These are phyloP conservation scores for Eragrostis tef DNA, from an alignment of 202 grass and related monocot genomes.

Conservation along the genomic window DNA sequence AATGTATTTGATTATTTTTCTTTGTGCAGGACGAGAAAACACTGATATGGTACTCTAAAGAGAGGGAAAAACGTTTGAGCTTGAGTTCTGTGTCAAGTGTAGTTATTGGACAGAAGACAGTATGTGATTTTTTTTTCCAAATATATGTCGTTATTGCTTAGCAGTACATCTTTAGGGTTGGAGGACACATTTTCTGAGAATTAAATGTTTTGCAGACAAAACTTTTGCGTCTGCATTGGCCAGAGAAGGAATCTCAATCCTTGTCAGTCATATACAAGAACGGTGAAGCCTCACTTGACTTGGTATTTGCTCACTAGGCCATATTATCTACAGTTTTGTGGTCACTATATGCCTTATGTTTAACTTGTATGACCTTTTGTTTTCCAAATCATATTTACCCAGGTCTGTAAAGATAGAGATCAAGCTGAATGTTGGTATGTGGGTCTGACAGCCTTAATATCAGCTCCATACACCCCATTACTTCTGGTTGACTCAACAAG, in stretches of 20 bases:
- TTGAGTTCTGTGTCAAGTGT: slow-evolving; percentile 74
- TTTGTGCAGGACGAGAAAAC: slow-evolving; percentile 80
- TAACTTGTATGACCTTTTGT: slow-evolving; percentile 8
- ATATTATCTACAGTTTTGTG: slow-evolving; percentile 4
- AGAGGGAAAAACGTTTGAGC: slow-evolving; percentile 75
- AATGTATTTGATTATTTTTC: slow-evolving; percentile 22
- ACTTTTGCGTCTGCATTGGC: slow-evolving; percentile 69
- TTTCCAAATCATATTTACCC: slow-evolving; percentile 33
- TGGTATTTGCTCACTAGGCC: slow-evolving; percentile 62
- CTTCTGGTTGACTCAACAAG: slow-evolving; percentile 66
- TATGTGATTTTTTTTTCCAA: slow-evolving; percentile 61
- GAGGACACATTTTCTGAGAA: slow-evolving; percentile 25
- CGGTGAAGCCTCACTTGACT: slow-evolving; percentile 83
- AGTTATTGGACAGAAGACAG: slow-evolving; percentile 83
- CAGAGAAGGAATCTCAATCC: slow-evolving; percentile 85
- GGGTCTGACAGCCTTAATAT: slow-evolving; percentile 69
- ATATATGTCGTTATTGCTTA: too few relatives aligned
- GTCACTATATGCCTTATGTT: slow-evolving; percentile 25
- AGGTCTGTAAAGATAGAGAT: slow-evolving; percentile 93
- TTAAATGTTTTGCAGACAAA: slow-evolving; percentile 74
- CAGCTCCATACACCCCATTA: slow-evolving; percentile 57
- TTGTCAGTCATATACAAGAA: slow-evolving; percentile 87
- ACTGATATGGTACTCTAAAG: slow-evolving; percentile 85
- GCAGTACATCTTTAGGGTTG: too few relatives aligned
- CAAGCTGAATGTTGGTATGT: slow-evolving; percentile 87